Conservation (phyloP, 1,139 yeast species). For the Yamadazyma dushanensis region DNA sequence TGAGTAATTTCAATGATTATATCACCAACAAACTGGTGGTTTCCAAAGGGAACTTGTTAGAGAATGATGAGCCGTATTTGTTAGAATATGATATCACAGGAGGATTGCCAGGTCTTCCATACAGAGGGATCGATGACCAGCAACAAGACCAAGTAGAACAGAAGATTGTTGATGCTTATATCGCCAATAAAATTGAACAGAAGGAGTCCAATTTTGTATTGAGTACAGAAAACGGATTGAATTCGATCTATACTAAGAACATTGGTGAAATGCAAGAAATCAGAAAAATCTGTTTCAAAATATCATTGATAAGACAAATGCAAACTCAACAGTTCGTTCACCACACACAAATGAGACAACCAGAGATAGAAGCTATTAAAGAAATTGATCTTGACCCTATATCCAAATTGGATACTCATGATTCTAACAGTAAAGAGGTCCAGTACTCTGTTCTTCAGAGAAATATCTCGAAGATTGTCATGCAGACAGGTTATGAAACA, state of each 20-base stretch:
- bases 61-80: conserved; percentile 66
- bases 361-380: conserved; percentile 58
- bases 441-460: conserved; percentile 68
- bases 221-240: conserved; percentile 55
- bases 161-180: conserved; percentile 37
- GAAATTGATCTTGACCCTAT: conserved; percentile 79
- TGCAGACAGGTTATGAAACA: conserved; percentile 93
- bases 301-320: conserved; percentile 85
- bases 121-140: conserved; percentile 50
- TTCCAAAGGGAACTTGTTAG: conserved; percentile 48
- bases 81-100: conserved; percentile 84
- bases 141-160: conserved; percentile 52
- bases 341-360: conserved; percentile 71
- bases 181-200: conserved; percentile 25
- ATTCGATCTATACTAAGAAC: conserved; percentile 60
- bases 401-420: conserved; percentile 72
- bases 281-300: conserved; percentile 83
- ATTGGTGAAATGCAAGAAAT: conserved; percentile 84
- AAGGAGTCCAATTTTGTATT: conserved; percentile 32
- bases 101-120: conserved; percentile 69
- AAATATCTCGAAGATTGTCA: conserved; percentile 73
- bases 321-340: conserved; percentile 81
- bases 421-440: conserved; percentile 53
- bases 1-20: conserved; percentile 55
- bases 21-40: conserved; percentile 44